Evolutionary conservation across 192 early-diverging fungal species (phyloP), one percentile per base, ranked within the genome.

Genomic region (Coemansia sp.): DNA sequence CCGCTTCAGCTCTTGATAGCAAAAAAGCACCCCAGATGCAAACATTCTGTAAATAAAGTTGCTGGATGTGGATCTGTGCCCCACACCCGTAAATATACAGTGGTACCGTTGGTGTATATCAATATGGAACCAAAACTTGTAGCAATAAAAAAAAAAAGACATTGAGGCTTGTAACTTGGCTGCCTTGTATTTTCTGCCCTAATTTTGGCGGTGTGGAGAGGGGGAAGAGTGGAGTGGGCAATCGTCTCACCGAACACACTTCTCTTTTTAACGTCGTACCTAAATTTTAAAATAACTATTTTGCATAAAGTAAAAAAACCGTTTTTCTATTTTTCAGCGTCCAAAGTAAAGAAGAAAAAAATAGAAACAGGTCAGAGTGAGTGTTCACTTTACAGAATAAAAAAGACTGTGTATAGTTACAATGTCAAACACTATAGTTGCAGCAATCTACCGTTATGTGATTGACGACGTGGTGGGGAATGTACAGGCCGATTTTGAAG

Each of bases 401-500:
- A 6, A 36, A 36, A 11, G 10, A 7, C 29, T 53, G 46, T 30
- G 10, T 27, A 51, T 20, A 63, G 75, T 10, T 27, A 51, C 14
- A 63, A 81, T 82, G 79, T 82, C 79, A 23, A 82, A 82, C 46
- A 70, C 79, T 9, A 75, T 82, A 67, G 79, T 82, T 14, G 79
- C 79, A 10, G 67, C 74, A 72, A 76, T 92, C 51, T 98, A 98
- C 78, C 84, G 86, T 39, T 89, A 88, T 70, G 91, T 98, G 50
- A 96, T 98, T 66, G 89, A 93, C 79, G 94, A 98, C 66, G 96
- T 98, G 53, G 92, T 95, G 63, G 85, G 88, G 58, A 91, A 95
- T 68, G 89, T 94, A 24, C 87, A 88, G 42, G 83, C 84, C 14
- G 90, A 95, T 42, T 98, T 97, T 87, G 91, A 92, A 50, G 89